A percentile compares a stretch with the other conserved stretches of the same genome.
phyloP scores from a whole-genome alignment of 352 stramenopile genomes.

The Phytopythium vexans region DNA sequence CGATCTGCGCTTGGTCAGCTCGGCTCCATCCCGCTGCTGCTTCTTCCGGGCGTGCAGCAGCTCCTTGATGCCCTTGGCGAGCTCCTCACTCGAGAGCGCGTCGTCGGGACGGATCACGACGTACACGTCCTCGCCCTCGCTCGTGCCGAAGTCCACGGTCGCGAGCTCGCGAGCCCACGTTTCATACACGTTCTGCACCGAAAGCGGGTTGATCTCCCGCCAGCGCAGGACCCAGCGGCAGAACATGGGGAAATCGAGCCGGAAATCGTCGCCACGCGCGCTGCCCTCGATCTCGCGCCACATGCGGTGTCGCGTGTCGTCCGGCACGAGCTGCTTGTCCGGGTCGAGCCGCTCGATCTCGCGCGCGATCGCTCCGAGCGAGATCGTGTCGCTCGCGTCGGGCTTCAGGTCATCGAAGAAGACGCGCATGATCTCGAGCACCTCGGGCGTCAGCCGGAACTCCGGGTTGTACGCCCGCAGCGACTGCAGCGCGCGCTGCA shows the following conservation, averaged over 20 bases:
- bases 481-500: constrained; percentile 55
- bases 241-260: constrained; percentile 68
- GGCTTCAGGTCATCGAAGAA: constrained; percentile 74
- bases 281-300: constrained; percentile 28
- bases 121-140: constrained; percentile 70
- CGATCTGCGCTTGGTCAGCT: no score
- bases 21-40: background rate
- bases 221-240: constrained; percentile 78
- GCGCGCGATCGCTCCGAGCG: constrained; percentile 40
- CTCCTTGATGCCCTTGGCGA: constrained; percentile 28
- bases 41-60: constrained; percentile 23
- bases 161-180: constrained; percentile 73
- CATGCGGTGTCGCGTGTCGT: constrained; percentile 42
- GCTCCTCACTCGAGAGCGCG: constrained; percentile 18
- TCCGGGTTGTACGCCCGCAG: constrained; percentile 80
- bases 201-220: constrained; percentile 63
- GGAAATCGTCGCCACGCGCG: constrained; percentile 17
- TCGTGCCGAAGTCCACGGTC: constrained; percentile 67
- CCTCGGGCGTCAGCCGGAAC: constrained; percentile 76
- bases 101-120: constrained; percentile 49
- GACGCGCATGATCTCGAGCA: constrained; percentile 74
- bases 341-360: constrained; percentile 72
- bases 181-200: constrained; percentile 71
- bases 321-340: constrained; percentile 32
- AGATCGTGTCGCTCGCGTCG: constrained; percentile 47